Base-by-base conservation (phyloP, 2,329 filamentous ascomycete species). In the Thermothelomyces thermophilus region DNA sequence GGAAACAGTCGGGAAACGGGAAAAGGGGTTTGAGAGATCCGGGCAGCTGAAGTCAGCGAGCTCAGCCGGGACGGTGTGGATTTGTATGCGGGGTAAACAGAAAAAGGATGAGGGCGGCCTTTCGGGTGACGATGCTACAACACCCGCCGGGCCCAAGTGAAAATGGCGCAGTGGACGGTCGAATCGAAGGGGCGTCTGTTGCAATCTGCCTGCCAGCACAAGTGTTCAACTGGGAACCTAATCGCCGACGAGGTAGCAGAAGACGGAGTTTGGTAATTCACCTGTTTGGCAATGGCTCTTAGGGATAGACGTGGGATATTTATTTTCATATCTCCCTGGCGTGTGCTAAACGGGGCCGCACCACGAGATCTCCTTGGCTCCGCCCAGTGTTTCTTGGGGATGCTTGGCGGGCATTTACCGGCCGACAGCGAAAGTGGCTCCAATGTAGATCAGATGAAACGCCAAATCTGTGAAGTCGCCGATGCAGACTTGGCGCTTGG, bases 381-480 rank as follows among this genome's bases (percentile, higher is more conserved):
- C 26, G 20, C 14, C 19, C 16, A 24, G 41, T 14, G 41, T 24
- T 30, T 28, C 19, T 19, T 19, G 19, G 13, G 22, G 9, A 28
- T 17, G 42, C 53, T 55, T 55, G 53, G 53, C 53, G 30, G 41
- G n/a, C 33, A 50, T 51, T 51, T 48, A 49, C 42, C 42, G 35
- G 39, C 36, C 19, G 37, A 39, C 20, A 13, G 35, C 49, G 43
- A 47, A 47, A 46, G 53, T 42, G 43, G 50, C 22, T 44, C 48
- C 43, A 54, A 56, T 56, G 54, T 46, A 41, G 51, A 56, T 56
- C 54, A 50, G 40, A 46, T 54, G 50, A 34, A 20, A 34, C 26
- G 20, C 19, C 36, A 31, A 50, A 47, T 47, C 52, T 41, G 30
- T 11, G 16, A 49, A 14, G 17, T n/a, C n/a, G 30, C 43, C 11